These are phyloP conservation scores for Geranomyces michiganensis DNA, from an alignment of 192 early-diverging fungal genomes.

Conservation along the genomic window DNA sequence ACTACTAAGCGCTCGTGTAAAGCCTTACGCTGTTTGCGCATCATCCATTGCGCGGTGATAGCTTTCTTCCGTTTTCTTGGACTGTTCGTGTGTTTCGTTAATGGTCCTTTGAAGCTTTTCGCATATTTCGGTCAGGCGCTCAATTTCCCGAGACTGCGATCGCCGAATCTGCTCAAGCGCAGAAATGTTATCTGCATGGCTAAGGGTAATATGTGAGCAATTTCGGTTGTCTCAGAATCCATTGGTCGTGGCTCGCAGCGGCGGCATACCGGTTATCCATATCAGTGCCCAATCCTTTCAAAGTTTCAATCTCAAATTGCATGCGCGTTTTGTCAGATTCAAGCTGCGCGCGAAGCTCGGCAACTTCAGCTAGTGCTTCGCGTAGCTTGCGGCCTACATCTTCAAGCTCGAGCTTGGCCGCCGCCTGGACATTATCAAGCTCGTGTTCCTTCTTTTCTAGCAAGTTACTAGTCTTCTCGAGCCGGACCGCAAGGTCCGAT, in stretches of 20 bases:
- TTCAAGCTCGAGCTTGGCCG: background rate
- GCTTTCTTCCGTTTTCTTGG: slow-evolving; percentile 4
- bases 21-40: background rate
- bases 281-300: slow-evolving; percentile 12
- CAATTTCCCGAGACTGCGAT: slow-evolving; percentile 23
- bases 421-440: background rate
- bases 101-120: background rate
- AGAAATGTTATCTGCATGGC: slow-evolving; percentile 27
- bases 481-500: background rate
- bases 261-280: slow-evolving; percentile 7
- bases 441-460: slow-evolving; percentile 14
- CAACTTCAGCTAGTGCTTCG: slow-evolving; percentile 7
- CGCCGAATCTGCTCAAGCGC: slow-evolving; percentile 32
- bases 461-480: slow-evolving; percentile 5
- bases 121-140: background rate
- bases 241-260: too few relatives aligned
- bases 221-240: too few relatives aligned
- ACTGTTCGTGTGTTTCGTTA: background rate
- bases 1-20: too few relatives aligned
- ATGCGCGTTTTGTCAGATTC: background rate
- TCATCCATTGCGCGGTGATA: slow-evolving; percentile 8
- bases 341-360: background rate
- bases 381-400: slow-evolving; percentile 6
- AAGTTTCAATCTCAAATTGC: background rate
- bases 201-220: background rate